Conservation (phyloP, 106 monocot genomes). For the Allium fistulosum region DNA sequence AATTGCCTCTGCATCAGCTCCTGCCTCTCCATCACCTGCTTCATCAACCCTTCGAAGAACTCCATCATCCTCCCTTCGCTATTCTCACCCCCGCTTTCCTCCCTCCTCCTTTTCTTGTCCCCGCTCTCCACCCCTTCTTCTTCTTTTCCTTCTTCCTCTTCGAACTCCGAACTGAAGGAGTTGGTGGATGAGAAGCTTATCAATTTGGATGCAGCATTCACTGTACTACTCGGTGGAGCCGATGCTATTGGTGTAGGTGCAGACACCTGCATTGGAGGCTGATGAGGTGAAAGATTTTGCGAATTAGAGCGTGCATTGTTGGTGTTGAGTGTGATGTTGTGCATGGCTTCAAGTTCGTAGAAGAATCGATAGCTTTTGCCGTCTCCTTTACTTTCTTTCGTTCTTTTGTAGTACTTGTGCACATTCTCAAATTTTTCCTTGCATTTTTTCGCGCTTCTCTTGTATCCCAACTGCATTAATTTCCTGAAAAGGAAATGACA, state of each 20-base stretch:
- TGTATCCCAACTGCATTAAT: slow-evolving; percentile 62
- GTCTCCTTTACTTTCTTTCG: slow-evolving; percentile 85
- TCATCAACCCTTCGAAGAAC: slow-evolving; percentile 66
- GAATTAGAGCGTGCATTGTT: background rate
- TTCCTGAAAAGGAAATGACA: slow-evolving; percentile 30
- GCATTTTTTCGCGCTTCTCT: slow-evolving; percentile 80
- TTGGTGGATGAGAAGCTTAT: slow-evolving; percentile 42
- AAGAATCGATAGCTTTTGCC: slow-evolving; percentile 95
- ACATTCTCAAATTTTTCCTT: slow-evolving; percentile 98
- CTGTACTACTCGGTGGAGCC: background rate
- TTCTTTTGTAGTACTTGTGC: slow-evolving; percentile 92
- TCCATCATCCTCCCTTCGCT: slow-evolving; percentile 33
- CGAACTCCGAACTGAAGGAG: slow-evolving; percentile 16
- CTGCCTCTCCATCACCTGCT: slow-evolving; percentile 71
- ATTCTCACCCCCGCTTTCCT: background rate
- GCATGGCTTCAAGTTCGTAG: slow-evolving; percentile 66
- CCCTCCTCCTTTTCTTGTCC: slow-evolving; percentile 17
- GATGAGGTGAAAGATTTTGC: background rate
- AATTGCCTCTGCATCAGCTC: slow-evolving; percentile 68
- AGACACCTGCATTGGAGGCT: background rate
- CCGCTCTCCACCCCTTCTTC: slow-evolving; percentile 8
- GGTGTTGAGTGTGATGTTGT: slow-evolving; percentile 6
- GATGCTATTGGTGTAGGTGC: slow-evolving; percentile 9
- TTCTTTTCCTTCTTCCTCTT: slow-evolving; percentile 29
- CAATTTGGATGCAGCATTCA: background rate